These are phyloP conservation scores for Aspergillus sclerotiicarbonarius DNA, from an alignment of 495 filamentous ascomycete genomes.

Conservation along the genomic window DNA sequence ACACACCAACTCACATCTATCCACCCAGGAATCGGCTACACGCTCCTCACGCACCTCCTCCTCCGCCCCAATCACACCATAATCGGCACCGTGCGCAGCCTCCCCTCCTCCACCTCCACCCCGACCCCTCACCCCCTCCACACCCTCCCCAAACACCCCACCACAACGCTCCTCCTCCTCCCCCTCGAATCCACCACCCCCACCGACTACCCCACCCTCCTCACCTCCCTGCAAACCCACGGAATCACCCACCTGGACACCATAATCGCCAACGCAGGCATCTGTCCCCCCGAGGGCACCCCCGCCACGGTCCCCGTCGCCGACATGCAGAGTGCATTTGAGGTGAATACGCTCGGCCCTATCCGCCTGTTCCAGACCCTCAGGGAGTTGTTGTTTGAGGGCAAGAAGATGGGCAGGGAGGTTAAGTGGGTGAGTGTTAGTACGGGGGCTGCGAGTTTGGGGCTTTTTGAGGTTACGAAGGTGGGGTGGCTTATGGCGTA, in stretches of 20 bases:
- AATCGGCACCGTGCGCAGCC: not conserved
- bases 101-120: not conserved
- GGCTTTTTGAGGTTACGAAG: not conserved
- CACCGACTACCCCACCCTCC: not conserved
- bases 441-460: not conserved
- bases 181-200: not conserved
- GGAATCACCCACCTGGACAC: not conserved
- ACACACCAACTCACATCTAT: too few relatives aligned
- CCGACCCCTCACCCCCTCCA: not conserved
- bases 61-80: not conserved
- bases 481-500: not conserved
- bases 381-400: not conserved
- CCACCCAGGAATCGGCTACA: not conserved
- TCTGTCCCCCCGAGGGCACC: not conserved
- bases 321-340: not conserved
- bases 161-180: not conserved
- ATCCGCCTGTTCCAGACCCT: not conserved
- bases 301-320: not conserved
- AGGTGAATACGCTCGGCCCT: not conserved
- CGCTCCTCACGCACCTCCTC: not conserved
- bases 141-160: not conserved
- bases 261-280: not conserved
- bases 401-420: not conserved
- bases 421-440: not conserved
- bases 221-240: not conserved